A percentile compares a stretch with the other conserved stretches of the same genome.
Evolutionary conservation across 176 grass and related monocot genomes (phyloP).

Genomic region (Cocos nucifera): DNA sequence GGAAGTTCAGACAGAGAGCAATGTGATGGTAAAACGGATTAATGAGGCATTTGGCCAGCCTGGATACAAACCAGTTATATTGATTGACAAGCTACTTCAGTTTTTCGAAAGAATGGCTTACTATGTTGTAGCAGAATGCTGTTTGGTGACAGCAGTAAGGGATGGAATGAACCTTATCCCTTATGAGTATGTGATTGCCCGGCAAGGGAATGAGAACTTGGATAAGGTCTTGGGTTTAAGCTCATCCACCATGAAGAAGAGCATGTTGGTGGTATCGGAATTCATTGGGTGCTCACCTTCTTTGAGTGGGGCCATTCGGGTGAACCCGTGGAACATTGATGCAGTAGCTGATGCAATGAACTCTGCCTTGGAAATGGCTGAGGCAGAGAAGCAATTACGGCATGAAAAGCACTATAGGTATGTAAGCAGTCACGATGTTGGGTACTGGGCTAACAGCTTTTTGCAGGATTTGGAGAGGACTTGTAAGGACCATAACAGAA

Average conservation of each 20-base stretch:
- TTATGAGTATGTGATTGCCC: slow-evolving; percentile 79
- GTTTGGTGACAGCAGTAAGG: slow-evolving; percentile 85
- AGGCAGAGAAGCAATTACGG: slow-evolving; percentile 62
- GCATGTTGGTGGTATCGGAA: slow-evolving; percentile 78
- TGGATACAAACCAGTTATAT: slow-evolving; percentile 65
- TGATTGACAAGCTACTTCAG: slow-evolving; percentile 64
- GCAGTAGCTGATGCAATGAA: slow-evolving; percentile 84
- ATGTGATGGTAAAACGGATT: slow-evolving; percentile 80
- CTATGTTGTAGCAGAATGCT: slow-evolving; percentile 76
- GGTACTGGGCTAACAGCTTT: slow-evolving; percentile 95
- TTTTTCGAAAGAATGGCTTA: slow-evolving; percentile 97
- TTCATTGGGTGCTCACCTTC: slow-evolving; percentile 94
- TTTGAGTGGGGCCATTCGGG: slow-evolving; percentile 64
- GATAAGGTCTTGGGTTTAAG: slow-evolving; percentile 51
- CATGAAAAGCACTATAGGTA: slow-evolving; percentile 86
- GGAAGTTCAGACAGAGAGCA: slow-evolving; percentile 75
- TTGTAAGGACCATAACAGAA: slow-evolving; percentile 61
- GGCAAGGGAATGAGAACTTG: slow-evolving; percentile 65
- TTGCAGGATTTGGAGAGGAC: slow-evolving; percentile 76
- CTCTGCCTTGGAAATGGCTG: slow-evolving; percentile 58
- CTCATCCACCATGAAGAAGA: slow-evolving; percentile 49
- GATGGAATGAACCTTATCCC: slow-evolving; percentile 98
- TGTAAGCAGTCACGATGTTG: slow-evolving; percentile 82
- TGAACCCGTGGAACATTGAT: slow-evolving; percentile 95
- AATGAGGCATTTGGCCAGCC: slow-evolving; percentile 66